A percentile compares a stretch with the other conserved stretches of the same genome.
These are phyloP conservation scores for Gryganskiella cystojenkinii DNA, from an alignment of 192 early-diverging fungal species.

Conservation along the genomic window DNA sequence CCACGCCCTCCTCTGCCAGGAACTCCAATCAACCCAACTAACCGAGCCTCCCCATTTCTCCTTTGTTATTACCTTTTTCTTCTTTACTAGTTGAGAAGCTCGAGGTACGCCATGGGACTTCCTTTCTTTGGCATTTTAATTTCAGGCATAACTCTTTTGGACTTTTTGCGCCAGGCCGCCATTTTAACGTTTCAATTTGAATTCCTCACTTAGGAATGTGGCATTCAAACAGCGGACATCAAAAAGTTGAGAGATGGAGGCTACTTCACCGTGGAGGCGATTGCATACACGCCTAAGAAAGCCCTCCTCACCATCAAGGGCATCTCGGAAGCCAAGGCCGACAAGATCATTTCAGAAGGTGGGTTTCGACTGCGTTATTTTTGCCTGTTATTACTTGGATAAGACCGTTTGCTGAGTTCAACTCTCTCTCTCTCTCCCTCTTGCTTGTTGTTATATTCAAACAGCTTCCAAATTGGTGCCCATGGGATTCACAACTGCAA, in stretches of 20 bases:
- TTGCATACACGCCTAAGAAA: conserved; percentile 95
- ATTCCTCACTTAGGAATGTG: conserved; percentile 61
- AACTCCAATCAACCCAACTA: not conserved
- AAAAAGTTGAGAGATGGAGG: conserved; percentile 91
- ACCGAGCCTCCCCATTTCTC: not conserved
- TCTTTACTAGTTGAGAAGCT: conserved; percentile 39
- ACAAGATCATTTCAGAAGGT: conserved; percentile 94
- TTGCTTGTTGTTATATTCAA: not conserved
- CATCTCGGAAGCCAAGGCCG: conserved; percentile 94
- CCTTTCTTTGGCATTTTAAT: not conserved
- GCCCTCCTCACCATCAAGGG: conserved; percentile 89
- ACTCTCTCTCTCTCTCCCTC: not conserved
- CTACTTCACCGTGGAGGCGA: conserved; percentile 90
- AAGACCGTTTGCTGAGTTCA: not conserved
- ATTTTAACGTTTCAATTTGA: conserved; percentile 8
- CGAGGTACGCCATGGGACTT: conserved; percentile 16
- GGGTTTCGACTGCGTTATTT: conserved; percentile 12
- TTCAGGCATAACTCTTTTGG: not conserved
- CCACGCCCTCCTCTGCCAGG: not conserved
- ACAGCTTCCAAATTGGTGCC: conserved; percentile 91
- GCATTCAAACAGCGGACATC: conserved; percentile 75
- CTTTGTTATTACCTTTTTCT: not conserved
- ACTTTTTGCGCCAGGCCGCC: not conserved
- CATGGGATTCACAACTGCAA: conserved; percentile 95
- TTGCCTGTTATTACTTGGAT: not conserved